A percentile compares a stretch with the other conserved stretches of the same genome.
phyloP scores from a whole-genome alignment of 2,329 filamentous ascomycete species.

The Penicillium sp. region DNA sequence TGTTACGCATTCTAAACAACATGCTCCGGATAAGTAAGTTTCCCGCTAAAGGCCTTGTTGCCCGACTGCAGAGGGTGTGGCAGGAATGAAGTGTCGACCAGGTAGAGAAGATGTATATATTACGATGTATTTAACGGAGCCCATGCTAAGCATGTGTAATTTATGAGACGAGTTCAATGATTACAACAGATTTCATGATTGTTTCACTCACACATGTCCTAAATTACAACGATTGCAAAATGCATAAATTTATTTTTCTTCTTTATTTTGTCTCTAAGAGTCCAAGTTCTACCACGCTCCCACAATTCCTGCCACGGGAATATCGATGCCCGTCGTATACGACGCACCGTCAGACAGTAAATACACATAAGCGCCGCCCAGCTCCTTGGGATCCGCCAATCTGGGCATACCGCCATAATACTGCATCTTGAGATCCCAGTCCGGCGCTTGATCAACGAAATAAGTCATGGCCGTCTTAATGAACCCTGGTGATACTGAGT shows the following conservation, averaged over 20 bases:
- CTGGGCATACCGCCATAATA: constrained; percentile 52
- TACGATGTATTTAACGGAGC: too few species aligned
- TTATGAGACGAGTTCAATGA: too few species aligned
- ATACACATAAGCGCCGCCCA: constrained; percentile 52
- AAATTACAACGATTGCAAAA: too few species aligned
- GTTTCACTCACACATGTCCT: too few species aligned
- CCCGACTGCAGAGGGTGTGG: constrained; percentile 8
- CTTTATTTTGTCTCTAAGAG: too few species aligned
- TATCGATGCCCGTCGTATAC: constrained; percentile 32
- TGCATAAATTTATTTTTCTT: too few species aligned
- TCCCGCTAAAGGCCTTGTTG: constrained; percentile 8
- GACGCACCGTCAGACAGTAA: constrained; percentile 43
- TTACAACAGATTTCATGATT: too few species aligned
- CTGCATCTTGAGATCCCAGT: constrained; percentile 51
- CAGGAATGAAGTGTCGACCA: too few species aligned
- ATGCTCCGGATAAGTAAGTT: constrained; percentile 15
- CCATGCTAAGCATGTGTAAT: too few species aligned
- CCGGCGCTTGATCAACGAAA: constrained; percentile 45
- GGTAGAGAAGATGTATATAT: too few species aligned
- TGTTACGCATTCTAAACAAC: constrained; percentile 7
- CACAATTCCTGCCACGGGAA: constrained; percentile 33
- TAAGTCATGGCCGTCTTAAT: constrained; percentile 42
- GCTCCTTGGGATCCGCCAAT: constrained; percentile 46
- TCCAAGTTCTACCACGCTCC: constrained; percentile 3
- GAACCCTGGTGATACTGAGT: constrained; percentile 42